Evolutionary conservation across 306 rosid species (phyloP), one percentile per base, ranked within the genome.

Genomic region (Ormosia semicastrata): DNA sequence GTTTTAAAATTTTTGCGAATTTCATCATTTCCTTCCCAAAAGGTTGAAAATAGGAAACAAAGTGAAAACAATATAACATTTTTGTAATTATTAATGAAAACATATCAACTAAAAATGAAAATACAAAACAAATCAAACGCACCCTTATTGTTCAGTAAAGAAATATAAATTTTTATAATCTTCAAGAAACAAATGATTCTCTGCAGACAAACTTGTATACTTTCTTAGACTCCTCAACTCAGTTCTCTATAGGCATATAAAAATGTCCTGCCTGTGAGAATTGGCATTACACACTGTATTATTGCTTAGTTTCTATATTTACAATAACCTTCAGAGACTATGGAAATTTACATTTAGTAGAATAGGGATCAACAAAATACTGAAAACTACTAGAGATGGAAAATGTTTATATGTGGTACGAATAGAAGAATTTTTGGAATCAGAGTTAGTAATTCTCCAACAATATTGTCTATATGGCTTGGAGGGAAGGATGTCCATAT

Each of bases 401-500:
- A 80, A 75, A 36, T n/a, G n/a, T 52, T 14, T 59, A 50, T 50
- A 10, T 49, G 13, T 41, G 80, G 41, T n/a, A n/a, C n/a, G n/a
- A n/a, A n/a, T 18, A 30, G 63, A 70, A 62, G 37, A 43, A n/a
- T 60, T 69, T 75, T 64, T 12, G 50, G 73, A 37, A 73, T 63
- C 63, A 53, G 41, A 43, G 41, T 71, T 54, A 17, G 7, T 44
- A 29, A 50, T 18, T 64, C 34, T n/a, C n/a, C n/a, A n/a, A n/a
- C 73, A 59, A 52, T 80, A 8, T 52, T 37, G 68, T 59, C 68
- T 41, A 74, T 50, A 64, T 24, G 59, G 62, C 50, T 40, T 39
- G 37, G 33, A 60, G 14, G 47, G 78, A 49, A 44, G 29, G 67
- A 60, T 68, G 29, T 36, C 77, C 81, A 67, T 34, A 57, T 63